Evolutionary conservation across 371 early-diverging fungal genomes (phyloP).

Genomic region (Apophysomyces ossiformis): DNA sequence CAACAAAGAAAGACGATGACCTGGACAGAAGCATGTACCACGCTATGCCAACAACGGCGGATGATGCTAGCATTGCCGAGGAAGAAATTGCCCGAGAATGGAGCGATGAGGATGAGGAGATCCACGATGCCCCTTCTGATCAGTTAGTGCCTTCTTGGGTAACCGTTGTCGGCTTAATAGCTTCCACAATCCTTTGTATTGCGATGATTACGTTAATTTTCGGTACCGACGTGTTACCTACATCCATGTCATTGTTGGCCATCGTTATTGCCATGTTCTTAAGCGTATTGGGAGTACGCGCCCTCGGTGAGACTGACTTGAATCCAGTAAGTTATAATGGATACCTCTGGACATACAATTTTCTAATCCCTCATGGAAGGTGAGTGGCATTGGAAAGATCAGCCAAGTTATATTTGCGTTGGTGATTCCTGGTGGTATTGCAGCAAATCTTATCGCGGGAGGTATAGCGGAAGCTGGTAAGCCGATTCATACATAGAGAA

Average conservation of each 20-base stretch:
- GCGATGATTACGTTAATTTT: slow-evolving; percentile 66
- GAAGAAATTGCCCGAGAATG: slow-evolving; percentile 30
- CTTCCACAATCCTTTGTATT: slow-evolving; percentile 64
- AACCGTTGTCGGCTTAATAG: slow-evolving; percentile 63
- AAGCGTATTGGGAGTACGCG: slow-evolving; percentile 71
- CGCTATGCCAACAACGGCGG: slow-evolving; percentile 5
- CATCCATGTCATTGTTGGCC: slow-evolving; percentile 57
- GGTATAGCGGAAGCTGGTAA: slow-evolving; percentile 84
- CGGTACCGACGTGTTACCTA: slow-evolving; percentile 49
- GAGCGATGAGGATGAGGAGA: slow-evolving; percentile 23
- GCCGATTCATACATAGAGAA: too few species aligned
- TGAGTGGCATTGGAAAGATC: slow-evolving; percentile 84
- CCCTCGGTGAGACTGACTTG: slow-evolving; percentile 82
- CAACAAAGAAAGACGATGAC: background rate
- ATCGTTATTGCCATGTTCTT: slow-evolving; percentile 64
- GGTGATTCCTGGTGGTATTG: slow-evolving; percentile 71
- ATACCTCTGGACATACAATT: background rate
- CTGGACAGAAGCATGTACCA: background rate
- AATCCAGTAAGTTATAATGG: slow-evolving; percentile 61
- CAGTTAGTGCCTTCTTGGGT: slow-evolving; percentile 62
- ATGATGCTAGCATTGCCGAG: slow-evolving; percentile 17
- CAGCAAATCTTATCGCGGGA: slow-evolving; percentile 85
- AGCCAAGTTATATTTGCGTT: slow-evolving; percentile 84
- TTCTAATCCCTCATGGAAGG: slow-evolving; percentile 11
- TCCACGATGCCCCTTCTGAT: slow-evolving; percentile 49